Conservation (phyloP, 1,284 basidiomycete species). For the Phylloboletellus chloephorus region DNA sequence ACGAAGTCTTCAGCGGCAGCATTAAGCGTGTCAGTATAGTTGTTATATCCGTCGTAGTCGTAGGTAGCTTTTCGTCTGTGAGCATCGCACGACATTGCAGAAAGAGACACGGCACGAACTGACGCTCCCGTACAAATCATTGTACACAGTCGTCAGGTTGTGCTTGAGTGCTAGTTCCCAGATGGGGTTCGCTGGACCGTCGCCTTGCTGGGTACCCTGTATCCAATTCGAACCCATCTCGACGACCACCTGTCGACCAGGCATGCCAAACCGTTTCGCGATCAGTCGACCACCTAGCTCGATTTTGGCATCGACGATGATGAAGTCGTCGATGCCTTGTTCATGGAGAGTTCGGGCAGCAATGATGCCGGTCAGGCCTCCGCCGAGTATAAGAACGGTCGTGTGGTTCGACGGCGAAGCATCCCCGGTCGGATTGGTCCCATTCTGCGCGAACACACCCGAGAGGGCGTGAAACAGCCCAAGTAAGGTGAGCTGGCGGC, state of each 20-base stretch:
- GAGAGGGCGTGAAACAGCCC: slow-evolving; percentile 1
- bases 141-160: slow-evolving; percentile 44
- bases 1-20: slow-evolving; percentile 37
- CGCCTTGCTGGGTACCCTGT: slow-evolving; percentile 51
- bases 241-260: slow-evolving; percentile 37
- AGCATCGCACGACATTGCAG: background rate
- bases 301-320: slow-evolving; percentile 54
- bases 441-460: slow-evolving; percentile 1
- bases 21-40: slow-evolving; percentile 41
- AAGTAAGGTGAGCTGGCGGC: too few species aligned
- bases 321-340: slow-evolving; percentile 51
- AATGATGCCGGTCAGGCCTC: slow-evolving; percentile 60
- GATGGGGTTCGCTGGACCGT: slow-evolving; percentile 55
- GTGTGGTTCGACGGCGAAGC: slow-evolving; percentile 21
- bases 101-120: slow-evolving; percentile 32
- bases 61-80: slow-evolving; percentile 38
- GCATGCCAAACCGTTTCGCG: slow-evolving; percentile 40
- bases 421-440: background rate
- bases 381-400: slow-evolving; percentile 50
- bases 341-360: slow-evolving; percentile 56
- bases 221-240: slow-evolving; percentile 69
- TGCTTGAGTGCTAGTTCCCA: slow-evolving; percentile 53
- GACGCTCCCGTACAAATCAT: slow-evolving; percentile 43
- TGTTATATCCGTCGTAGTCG: slow-evolving; percentile 40
- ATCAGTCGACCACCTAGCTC: slow-evolving; percentile 60